Percentiles rank a stretch among this genome's conserved stretches.
phyloP scores from a whole-genome alignment of 179 eudicot species.

The Beta macrorhiza region DNA sequence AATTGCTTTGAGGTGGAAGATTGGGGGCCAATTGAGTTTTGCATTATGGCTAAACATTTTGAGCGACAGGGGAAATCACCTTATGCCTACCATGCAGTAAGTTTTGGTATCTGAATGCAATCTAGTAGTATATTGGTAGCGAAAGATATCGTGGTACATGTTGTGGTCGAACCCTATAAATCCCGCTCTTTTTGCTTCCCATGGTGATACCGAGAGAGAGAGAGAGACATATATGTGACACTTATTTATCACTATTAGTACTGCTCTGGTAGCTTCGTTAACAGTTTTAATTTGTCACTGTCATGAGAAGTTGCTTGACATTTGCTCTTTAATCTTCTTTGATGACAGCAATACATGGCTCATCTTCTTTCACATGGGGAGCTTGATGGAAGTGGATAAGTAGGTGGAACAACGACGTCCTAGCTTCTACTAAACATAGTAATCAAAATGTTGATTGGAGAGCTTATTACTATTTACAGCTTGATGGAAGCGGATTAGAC shows the following conservation, averaged over 20 bases:
- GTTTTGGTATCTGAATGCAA: conserved; percentile 22
- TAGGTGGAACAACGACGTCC: background rate
- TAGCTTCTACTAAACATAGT: no score
- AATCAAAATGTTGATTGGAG: no score
- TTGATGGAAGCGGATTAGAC: conserved; percentile 77
- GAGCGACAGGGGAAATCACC: conserved; percentile 95
- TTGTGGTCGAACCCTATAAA: background rate
- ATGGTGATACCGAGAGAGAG: no score
- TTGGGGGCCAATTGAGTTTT: conserved; percentile 91
- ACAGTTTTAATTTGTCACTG: background rate
- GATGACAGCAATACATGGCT: conserved; percentile 79
- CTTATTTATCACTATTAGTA: background rate
- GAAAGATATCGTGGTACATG: background rate
- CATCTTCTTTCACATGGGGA: conserved; percentile 77
- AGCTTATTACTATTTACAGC: conserved; percentile 16
- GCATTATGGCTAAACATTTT: conserved; percentile 82
- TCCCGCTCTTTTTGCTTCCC: background rate
- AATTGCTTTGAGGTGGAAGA: conserved; percentile 88
- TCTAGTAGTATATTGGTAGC: no score
- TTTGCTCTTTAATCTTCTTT: background rate
- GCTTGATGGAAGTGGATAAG: conserved; percentile 80
- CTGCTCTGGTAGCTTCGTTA: background rate
- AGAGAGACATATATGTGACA: background rate
- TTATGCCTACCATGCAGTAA: conserved; percentile 87
- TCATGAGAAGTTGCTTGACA: background rate